These are phyloP conservation scores for Craterostigma plantagineum DNA, from an alignment of 257 asterid species.

Conservation along the genomic window DNA sequence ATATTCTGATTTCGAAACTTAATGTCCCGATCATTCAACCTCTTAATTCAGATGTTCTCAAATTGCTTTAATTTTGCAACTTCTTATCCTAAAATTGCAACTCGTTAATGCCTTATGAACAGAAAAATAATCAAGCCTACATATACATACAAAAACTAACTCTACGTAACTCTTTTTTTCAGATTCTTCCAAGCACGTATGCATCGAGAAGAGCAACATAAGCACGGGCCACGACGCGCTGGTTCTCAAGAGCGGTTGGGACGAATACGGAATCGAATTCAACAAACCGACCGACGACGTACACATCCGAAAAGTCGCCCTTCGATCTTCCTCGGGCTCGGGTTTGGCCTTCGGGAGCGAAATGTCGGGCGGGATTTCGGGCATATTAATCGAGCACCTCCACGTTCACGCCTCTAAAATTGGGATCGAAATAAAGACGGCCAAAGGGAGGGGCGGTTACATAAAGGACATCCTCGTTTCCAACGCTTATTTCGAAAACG, in stretches of 20 bases:
- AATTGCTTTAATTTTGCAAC: too few relatives aligned
- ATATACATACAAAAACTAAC: too few relatives aligned
- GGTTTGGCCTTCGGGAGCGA: slow-evolving; percentile 80
- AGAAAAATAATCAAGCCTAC: too few relatives aligned
- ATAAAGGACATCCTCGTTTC: slow-evolving; percentile 29
- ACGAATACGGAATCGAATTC: slow-evolving; percentile 76
- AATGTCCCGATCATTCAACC: too few relatives aligned
- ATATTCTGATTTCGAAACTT: too few relatives aligned
- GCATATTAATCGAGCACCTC: slow-evolving; percentile 35
- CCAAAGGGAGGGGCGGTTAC: slow-evolving; percentile 78
- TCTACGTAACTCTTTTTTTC: slow-evolving; percentile 6
- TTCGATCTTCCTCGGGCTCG: slow-evolving; percentile 60
- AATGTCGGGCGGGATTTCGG: slow-evolving; percentile 94
- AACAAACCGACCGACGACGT: slow-evolving; percentile 40
- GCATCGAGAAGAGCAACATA: slow-evolving; percentile 83
- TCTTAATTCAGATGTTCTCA: too few relatives aligned
- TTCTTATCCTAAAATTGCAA: background rate
- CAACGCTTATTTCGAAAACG: slow-evolving; percentile 35
- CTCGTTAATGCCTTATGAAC: too few relatives aligned
- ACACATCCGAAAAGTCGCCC: slow-evolving; percentile 31
- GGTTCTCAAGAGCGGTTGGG: slow-evolving; percentile 93
- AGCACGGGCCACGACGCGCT: slow-evolving; percentile 69
- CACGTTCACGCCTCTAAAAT: slow-evolving; percentile 27
- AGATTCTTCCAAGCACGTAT: slow-evolving; percentile 79
- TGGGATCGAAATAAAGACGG: slow-evolving; percentile 60